Conservation (phyloP, 225 moss, liverwort and hornwort genomes). For the Polytrichum formosum region DNA sequence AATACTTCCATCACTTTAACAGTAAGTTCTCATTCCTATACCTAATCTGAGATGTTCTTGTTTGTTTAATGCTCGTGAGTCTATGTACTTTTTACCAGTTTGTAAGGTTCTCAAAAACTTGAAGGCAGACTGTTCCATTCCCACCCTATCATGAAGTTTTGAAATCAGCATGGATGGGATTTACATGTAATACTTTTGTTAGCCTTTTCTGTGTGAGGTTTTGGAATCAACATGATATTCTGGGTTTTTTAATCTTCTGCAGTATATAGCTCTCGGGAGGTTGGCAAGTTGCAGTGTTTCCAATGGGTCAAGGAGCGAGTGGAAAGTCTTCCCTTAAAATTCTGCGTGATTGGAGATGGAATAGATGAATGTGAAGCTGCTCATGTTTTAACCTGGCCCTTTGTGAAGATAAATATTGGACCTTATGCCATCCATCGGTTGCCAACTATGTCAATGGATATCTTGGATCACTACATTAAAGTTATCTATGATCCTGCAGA, state of each 20-base stretch:
- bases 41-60: no score
- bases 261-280: conserved; percentile 55
- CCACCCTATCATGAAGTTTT: no score
- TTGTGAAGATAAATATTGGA: conserved; percentile 35
- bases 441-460: conserved; percentile 28
- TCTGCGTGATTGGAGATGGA: conserved; percentile 50
- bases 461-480: conserved; percentile 32
- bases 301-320: conserved; percentile 43
- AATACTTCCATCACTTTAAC: conserved; percentile 38
- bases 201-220: no score
- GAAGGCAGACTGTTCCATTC: no score
- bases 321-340: conserved; percentile 15
- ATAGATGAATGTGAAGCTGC: conserved; percentile 43
- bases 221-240: no score
- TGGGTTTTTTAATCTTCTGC: conserved; percentile 4
- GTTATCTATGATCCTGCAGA: conserved; percentile 19
- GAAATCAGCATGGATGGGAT: no score
- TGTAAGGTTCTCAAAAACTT: no score
- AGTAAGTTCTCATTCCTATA: conserved; percentile 18
- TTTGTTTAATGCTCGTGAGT: no score
- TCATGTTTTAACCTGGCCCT: conserved; percentile 44
- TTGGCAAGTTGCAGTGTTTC: conserved; percentile 47
- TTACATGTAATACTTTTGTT: no score
- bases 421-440: conserved; percentile 34
- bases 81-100: no score